phyloP scores from a whole-genome alignment of 2,329 filamentous ascomycete genomes.

The Talaromyces islandicus region DNA sequence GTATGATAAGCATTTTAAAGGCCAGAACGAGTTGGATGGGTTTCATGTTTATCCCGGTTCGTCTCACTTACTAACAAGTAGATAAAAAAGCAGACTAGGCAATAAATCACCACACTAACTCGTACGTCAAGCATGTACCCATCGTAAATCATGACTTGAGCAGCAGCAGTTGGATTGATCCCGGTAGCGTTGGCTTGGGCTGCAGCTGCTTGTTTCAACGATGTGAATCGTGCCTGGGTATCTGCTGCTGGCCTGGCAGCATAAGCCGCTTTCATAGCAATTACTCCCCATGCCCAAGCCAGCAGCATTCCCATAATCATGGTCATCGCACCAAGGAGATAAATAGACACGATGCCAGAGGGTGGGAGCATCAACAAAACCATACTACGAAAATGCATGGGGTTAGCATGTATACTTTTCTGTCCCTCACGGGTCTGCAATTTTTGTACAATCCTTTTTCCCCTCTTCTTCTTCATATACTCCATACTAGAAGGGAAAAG shows the following conservation, averaged over 20 bases:
- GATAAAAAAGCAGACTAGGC: conserved; percentile 40
- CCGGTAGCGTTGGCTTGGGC: conserved; percentile 31
- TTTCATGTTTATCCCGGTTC: background rate
- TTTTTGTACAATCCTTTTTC: background rate
- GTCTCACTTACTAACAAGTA: conserved; percentile 29
- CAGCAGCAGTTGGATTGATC: conserved; percentile 20
- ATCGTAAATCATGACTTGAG: conserved; percentile 34
- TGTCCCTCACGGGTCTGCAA: background rate
- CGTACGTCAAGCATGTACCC: conserved; percentile 46
- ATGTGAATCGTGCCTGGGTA: conserved; percentile 27
- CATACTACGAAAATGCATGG: conserved; percentile 15
- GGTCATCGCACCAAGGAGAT: conserved; percentile 38
- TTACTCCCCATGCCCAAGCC: conserved; percentile 42
- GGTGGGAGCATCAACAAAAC: conserved; percentile 44
- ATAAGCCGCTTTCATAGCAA: conserved; percentile 45
- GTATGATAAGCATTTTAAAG: background rate
- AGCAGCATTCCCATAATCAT: conserved; percentile 44
- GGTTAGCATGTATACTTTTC: conserved; percentile 18
- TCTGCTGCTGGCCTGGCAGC: conserved; percentile 37
- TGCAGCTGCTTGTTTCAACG: conserved; percentile 27
- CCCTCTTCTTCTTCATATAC: background rate
- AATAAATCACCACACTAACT: conserved; percentile 33
- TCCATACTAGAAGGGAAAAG: background rate
- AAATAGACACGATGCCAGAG: conserved; percentile 41
- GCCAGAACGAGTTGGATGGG: background rate